Base-by-base conservation (phyloP, 352 stramenopile species). In the Halophytophthora batemanensis region DNA sequence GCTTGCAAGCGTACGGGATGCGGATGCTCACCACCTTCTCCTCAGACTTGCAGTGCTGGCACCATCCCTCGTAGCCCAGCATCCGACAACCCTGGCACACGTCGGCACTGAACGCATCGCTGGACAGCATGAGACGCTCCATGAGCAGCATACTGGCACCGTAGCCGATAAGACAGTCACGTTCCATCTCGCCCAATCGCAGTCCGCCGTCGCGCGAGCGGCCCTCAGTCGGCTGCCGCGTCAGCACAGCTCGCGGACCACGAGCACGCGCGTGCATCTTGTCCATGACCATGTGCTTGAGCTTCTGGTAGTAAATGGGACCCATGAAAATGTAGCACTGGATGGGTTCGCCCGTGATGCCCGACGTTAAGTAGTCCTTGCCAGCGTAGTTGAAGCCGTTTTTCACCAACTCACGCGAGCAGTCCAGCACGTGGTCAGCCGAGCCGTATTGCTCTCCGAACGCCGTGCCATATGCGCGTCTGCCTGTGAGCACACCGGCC, bases 211-310 rank as follows among this genome's bases (percentile, higher is more conserved):
- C 96, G 29, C 97, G 90, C 38, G 93, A 97, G 22, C 97, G 80
- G 51, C 98, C 98, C 85, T 99, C 97, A 4, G 97, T 99, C 13
- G 98, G 98, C 74, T 99, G 98, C 1, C 97, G 86, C 37, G 98
- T 99, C 2, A 99, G 82, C 36, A 96, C 86, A 2, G 96, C 96
- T 21, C 96, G 86, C 29, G 96, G 96, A 14, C 96, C 96, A 38
- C 96, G 82, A 15, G 97, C 93, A 55, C 98, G 86, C 17, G 97
- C 97, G 70, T 99, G 97, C 86, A 99, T 99, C 80, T 99, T 99
- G 77, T 99, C 98, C 81, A 99, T 96, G n/a, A 99, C 98, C 98
- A 99, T 99, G 71, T 99, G 98, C 80, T 99, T 99, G 15, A 99
- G 82, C 71, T 99, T 99, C 72, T 99, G 98, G 69, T 99, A 99